These are phyloP conservation scores for Phytophthora kernoviae DNA, from an alignment of 352 stramenopile species.

Conservation along the genomic window DNA sequence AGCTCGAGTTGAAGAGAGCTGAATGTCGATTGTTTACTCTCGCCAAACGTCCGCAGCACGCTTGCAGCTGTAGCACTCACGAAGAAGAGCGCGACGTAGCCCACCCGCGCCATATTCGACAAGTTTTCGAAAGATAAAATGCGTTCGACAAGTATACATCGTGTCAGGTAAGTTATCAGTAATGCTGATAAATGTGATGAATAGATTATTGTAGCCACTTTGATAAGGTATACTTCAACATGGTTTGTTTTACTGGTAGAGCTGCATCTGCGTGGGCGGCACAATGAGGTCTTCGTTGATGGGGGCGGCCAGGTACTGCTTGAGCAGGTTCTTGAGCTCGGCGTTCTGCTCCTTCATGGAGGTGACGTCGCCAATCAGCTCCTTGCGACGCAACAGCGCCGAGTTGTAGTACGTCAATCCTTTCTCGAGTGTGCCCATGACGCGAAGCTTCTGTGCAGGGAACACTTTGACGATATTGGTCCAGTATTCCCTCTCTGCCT, in stretches of 20 bases:
- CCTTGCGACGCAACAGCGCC: conserved; percentile 77
- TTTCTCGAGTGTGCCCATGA: conserved; percentile 88
- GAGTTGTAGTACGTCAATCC: conserved; percentile 83
- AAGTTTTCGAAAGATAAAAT: conserved; percentile 5
- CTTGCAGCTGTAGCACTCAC: conserved; percentile 50
- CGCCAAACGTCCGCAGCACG: conserved; percentile 63
- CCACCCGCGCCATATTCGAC: conserved; percentile 32
- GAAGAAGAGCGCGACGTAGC: conserved; percentile 79
- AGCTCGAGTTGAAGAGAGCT: background rate
- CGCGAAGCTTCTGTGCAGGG: conserved; percentile 59
- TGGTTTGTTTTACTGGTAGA: conserved; percentile 49
- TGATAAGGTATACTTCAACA: conserved; percentile 7
- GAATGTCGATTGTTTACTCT: conserved; percentile 35
- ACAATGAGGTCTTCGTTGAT: conserved; percentile 88
- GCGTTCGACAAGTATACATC: background rate
- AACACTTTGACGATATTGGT: conserved; percentile 76
- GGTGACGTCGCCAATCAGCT: conserved; percentile 81
- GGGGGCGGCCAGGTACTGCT: conserved; percentile 86
- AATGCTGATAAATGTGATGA: background rate
- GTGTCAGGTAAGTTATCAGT: conserved; percentile 2
- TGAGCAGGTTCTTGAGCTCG: conserved; percentile 90
- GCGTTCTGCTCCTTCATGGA: conserved; percentile 84
- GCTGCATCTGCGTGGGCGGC: conserved; percentile 84
- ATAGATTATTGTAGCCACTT: background rate
- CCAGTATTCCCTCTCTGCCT: conserved; percentile 83